Base-by-base conservation (phyloP, 169 alveolate genomes). In the Plasmodium ovale region DNA sequence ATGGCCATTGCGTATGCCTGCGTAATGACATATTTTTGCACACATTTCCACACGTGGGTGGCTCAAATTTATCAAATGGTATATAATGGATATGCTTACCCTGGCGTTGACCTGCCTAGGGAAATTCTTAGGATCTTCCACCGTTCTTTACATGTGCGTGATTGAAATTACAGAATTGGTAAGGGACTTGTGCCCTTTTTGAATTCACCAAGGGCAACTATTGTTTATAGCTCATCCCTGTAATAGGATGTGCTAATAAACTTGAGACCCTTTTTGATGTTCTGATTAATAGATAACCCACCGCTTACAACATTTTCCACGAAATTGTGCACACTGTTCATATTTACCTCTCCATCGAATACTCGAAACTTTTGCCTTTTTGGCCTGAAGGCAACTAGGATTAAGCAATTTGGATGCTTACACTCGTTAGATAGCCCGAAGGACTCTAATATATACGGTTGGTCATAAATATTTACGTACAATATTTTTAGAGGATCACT, bases 401-500 rank as follows among this genome's bases (percentile, higher is more conserved):
- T 64, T 47, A 79, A 37, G 69, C 89, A 64, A 37, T 79, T 64
- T 0, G 89, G n/a, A 64, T 79, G 62, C 23, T 12, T 47, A 25
- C 71, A 47, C 12, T 62, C 42, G 31, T 79, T 79, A 31, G 37
- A 21, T 9, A 79, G 23, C 16, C 89, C 89, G 37, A 79, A 79
- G n/a, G 89, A 62, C n/a, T 79, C 89, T 42, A 79, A 65, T 33
- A 79, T 64, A 51, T 79, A 37, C 1, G 89, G 89, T 35, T 79
- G 79, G 1, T 79, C 60, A 79, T 27, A 79, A 7, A 94, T 88
- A 42, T 87, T 87, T 6, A 93, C 69, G 47, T 72, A 94, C 47
- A 94, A 68, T 19, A 94, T 85, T 65, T 94, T 94, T 33, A 94
- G 67, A 1, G 96, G 94, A 31, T 94, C 96, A 64, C 88, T 92